phyloP scores from a whole-genome alignment of 2,329 filamentous ascomycete species.

The Pseudogymnoascus pannorum region DNA sequence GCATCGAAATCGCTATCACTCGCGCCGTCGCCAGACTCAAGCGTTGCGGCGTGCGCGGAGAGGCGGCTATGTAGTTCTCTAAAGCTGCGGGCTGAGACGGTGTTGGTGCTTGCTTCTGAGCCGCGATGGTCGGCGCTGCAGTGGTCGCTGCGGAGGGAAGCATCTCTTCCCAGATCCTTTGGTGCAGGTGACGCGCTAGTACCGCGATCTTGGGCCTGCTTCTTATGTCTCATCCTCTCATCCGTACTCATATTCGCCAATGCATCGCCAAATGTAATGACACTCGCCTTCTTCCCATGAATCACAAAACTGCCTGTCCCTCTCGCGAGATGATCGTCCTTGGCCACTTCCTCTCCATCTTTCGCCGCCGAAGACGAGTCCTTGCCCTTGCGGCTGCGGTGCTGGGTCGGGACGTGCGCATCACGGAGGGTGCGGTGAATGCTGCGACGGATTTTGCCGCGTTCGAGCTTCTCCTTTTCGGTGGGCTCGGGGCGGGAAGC shows the following conservation, averaged over 20 bases:
- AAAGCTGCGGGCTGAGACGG: constrained; percentile 59
- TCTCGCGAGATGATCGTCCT: constrained; percentile 66
- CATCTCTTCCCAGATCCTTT: not conserved
- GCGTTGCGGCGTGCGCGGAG: constrained; percentile 41
- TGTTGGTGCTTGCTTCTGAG: constrained; percentile 58
- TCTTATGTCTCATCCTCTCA: constrained; percentile 61
- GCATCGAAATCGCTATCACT: constrained; percentile 56
- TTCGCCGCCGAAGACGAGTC: constrained; percentile 52
- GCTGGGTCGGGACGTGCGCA: constrained; percentile 56
- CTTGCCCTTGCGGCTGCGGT: constrained; percentile 68
- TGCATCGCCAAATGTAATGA: constrained; percentile 93
- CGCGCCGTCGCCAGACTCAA: constrained; percentile 35
- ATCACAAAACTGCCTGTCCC: constrained; percentile 87
- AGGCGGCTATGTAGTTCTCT: constrained; percentile 56
- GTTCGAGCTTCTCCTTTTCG: constrained; percentile 22
- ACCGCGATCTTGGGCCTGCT: constrained; percentile 36
- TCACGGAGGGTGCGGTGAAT: constrained; percentile 86
- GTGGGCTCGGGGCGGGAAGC: constrained; percentile 29
- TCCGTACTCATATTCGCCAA: constrained; percentile 71
- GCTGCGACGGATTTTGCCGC: constrained; percentile 64
- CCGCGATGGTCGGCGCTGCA: constrained; percentile 43
- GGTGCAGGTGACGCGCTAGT: constrained; percentile 13
- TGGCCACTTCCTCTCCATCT: constrained; percentile 34
- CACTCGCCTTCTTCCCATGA: constrained; percentile 94
- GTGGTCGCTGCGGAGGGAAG: no score